Base-by-base conservation (phyloP, 2,329 filamentous ascomycete genomes). In the Phyllosticta citrichinensis region DNA sequence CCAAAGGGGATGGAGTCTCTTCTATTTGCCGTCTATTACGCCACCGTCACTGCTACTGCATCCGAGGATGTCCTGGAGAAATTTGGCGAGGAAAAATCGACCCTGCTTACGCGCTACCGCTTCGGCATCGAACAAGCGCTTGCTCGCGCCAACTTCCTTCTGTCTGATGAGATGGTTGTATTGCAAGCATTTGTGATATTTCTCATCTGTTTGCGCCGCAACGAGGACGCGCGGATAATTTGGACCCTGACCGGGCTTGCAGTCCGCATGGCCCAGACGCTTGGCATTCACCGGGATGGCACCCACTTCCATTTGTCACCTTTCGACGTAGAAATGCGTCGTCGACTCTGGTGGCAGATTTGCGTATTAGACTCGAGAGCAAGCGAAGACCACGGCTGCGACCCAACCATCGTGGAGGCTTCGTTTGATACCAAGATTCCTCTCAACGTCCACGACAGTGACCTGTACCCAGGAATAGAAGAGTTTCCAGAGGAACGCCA, bases 81-180 rank as follows among this genome's bases (percentile, higher is more conserved):
- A 22, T 75, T 85, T 47, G 80, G 81, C 11, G 79, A 83, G 69
- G 78, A 81, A 33, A 79, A 83, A 60, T 65, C 73, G 6, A 65
- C 73, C 1, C 68, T 81, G 6, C 73, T 85, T 25, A 74, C 74
- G 54, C 79, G 79, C 56, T 87, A 86, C 68, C 81, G 84, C 9
- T 85, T 86, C 66, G 84, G 79, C 1, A 73, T 83, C 2, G 84
- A 87, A 66, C 85, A 87, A 67, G 83, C 83, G 1, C 73, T 88
- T 53, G 81, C 85, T 3, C 78, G 82, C 56, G 84, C 85, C 8
- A 82, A 84, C 63, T 80, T 88, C 57, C 68, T 88, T 1, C 83
- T 80, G 61, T 85, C 82, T 8, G 81, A 85, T 62, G 85, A 85
- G 67, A 74, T 84, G 20, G 74, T 84, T 47, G 79, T 87, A 10